Percentiles rank a stretch among this genome's conserved stretches.
These are phyloP conservation scores for Aspergillus aculeatinus DNA, from an alignment of 2,329 filamentous ascomycete species.

Conservation along the genomic window DNA sequence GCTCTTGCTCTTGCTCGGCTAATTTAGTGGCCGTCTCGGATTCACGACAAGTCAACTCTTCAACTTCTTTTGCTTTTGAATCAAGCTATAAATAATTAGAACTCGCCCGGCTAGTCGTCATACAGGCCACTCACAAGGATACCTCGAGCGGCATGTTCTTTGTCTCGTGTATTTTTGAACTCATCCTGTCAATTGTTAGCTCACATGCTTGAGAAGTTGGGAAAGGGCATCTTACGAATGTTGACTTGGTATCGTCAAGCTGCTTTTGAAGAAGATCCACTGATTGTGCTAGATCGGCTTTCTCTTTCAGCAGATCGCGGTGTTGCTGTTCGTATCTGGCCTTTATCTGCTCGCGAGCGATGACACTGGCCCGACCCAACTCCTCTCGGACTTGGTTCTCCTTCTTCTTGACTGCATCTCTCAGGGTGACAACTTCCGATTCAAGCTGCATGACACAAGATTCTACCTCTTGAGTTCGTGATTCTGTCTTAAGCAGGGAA, in stretches of 20 bases:
- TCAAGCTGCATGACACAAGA: slow-evolving; percentile 18
- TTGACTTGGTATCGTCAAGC: slow-evolving; percentile 20
- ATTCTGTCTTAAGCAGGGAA: slow-evolving; percentile 21
- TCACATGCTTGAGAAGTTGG: no score
- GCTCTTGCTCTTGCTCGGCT: slow-evolving; percentile 17
- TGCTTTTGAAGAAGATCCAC: slow-evolving; percentile 19
- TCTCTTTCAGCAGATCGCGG: slow-evolving; percentile 28
- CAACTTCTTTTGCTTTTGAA: slow-evolving; percentile 22
- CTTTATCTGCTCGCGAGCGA: slow-evolving; percentile 28
- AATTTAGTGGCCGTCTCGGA: slow-evolving; percentile 15
- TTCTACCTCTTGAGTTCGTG: slow-evolving; percentile 20
- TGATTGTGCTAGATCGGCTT: slow-evolving; percentile 22
- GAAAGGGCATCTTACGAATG: slow-evolving; percentile 23
- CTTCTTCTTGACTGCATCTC: slow-evolving; percentile 19
- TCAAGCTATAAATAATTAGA: slow-evolving; percentile 24
- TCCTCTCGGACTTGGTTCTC: slow-evolving; percentile 33
- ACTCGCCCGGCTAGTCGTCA: neutral
- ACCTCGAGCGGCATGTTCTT: slow-evolving; percentile 13
- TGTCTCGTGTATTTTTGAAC: slow-evolving; percentile 13
- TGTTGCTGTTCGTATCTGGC: slow-evolving; percentile 32
- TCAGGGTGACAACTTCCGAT: slow-evolving; percentile 22
- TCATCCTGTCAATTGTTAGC: slow-evolving; percentile 24
- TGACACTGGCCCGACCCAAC: slow-evolving; percentile 30
- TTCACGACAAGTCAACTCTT: slow-evolving; percentile 16
- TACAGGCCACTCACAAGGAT: slow-evolving; percentile 18